Evolutionary conservation across 2,329 filamentous ascomycete species (phyloP).

Genomic region (Aspergillus quadrilineatus): DNA sequence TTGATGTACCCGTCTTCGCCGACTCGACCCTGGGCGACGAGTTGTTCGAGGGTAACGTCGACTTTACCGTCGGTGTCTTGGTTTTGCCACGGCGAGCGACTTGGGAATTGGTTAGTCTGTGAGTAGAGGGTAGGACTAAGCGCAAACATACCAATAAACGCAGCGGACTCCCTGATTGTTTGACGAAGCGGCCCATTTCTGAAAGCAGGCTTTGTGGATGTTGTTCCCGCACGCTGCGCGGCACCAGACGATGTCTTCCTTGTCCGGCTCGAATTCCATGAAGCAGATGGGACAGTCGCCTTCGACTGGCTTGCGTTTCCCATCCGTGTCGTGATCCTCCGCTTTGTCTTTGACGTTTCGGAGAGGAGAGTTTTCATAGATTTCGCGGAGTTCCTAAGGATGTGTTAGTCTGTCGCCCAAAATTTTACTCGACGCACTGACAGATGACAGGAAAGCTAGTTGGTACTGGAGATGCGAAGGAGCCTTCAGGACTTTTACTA

Average conservation of each 20-base stretch:
- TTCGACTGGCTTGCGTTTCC: constrained; percentile 58
- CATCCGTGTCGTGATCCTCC: constrained; percentile 34
- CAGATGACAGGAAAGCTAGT: constrained; percentile 56
- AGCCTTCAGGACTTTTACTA: constrained; percentile 59
- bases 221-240: constrained; percentile 63
- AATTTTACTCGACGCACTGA: constrained; percentile 22
- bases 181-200: constrained; percentile 50
- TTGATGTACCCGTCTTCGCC: constrained; percentile 47
- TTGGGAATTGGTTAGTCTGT: constrained; percentile 16
- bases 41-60: constrained; percentile 28
- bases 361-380: constrained; percentile 55
- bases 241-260: constrained; percentile 57
- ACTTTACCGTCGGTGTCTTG: constrained; percentile 24
- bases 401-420: background rate
- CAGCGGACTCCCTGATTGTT: constrained; percentile 38
- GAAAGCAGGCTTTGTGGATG: constrained; percentile 58
- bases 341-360: constrained; percentile 44
- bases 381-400: constrained; percentile 53
- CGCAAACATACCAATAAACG: constrained; percentile 45
- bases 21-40: constrained; percentile 30
- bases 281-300: constrained; percentile 66
- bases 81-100: constrained; percentile 43
- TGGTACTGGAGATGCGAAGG: constrained; percentile 58
- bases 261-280: constrained; percentile 51
- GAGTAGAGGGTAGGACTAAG: background rate